Conservation (phyloP, 805 yeast genomes). For the Vanderwaltozyma yarrowii region DNA sequence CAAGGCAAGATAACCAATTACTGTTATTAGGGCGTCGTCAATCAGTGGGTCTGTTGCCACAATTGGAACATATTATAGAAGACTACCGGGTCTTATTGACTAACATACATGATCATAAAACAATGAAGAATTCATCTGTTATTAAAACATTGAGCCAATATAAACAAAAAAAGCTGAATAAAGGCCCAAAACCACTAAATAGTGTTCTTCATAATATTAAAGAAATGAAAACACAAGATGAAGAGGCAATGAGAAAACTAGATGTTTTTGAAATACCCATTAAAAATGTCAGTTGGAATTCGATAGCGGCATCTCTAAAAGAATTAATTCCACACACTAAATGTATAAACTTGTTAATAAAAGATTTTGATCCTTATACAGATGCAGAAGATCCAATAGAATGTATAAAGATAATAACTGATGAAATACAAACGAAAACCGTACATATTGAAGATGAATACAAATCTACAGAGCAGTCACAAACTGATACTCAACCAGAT, state of each 20-base stretch:
- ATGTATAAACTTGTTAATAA: conserved; percentile 22
- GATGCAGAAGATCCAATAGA: conserved; percentile 42
- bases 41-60: conserved; percentile 22
- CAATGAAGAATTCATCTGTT: background rate
- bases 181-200: background rate
- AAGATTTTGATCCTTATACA: conserved; percentile 41
- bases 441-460: background rate
- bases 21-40: conserved; percentile 13
- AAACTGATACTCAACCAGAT: no score
- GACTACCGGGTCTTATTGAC: conserved; percentile 11
- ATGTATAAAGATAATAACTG: conserved; percentile 19
- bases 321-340: conserved; percentile 32
- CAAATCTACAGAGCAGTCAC: no score
- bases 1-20: conserved; percentile 28
- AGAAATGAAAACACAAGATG: conserved; percentile 28
- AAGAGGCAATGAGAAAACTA: conserved; percentile 30
- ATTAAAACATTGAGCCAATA: background rate
- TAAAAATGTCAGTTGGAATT: conserved; percentile 24
- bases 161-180: background rate
- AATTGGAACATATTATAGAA: conserved; percentile 8
- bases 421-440: conserved; percentile 10
- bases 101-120: conserved; percentile 8
- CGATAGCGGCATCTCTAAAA: conserved; percentile 18
- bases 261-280: conserved; percentile 19
- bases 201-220: conserved; percentile 28